phyloP scores from a whole-genome alignment of 2,329 filamentous ascomycete genomes.

The Lasiodiplodia gonubiensis region DNA sequence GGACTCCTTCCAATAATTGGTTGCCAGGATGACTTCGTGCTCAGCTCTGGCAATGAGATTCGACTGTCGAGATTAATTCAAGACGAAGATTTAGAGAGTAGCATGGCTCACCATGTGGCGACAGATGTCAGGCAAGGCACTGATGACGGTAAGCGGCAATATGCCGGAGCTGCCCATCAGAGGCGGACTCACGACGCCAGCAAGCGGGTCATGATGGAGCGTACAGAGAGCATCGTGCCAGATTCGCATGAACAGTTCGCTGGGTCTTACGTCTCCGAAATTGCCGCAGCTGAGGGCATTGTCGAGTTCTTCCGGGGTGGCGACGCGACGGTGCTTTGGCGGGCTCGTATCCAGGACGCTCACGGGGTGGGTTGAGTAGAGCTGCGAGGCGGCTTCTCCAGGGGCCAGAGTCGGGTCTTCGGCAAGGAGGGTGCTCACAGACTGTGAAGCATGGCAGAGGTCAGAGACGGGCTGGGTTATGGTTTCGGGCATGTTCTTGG shows the following conservation, averaged over 20 bases:
- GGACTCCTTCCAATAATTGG: slow-evolving; percentile 77
- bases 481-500: slow-evolving; percentile 30
- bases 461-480: slow-evolving; percentile 50
- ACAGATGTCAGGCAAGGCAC: slow-evolving; percentile 71
- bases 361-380: slow-evolving; percentile 55
- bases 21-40: slow-evolving; percentile 74
- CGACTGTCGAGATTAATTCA: slow-evolving; percentile 45
- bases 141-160: slow-evolving; percentile 72
- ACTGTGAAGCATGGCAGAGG: slow-evolving; percentile 68
- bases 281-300: slow-evolving; percentile 67
- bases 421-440: slow-evolving; percentile 63
- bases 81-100: neutral
- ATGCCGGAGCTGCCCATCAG: slow-evolving; percentile 67
- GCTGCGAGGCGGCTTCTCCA: slow-evolving; percentile 59
- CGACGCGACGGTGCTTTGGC: slow-evolving; percentile 30
- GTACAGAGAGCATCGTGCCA: slow-evolving; percentile 69
- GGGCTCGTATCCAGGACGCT: slow-evolving; percentile 36
- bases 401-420: slow-evolving; percentile 58
- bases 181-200: slow-evolving; percentile 63
- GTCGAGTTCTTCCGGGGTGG: slow-evolving; percentile 53
- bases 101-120: slow-evolving; percentile 62
- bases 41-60: slow-evolving; percentile 77
- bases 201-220: slow-evolving; percentile 58
- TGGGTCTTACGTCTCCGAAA: slow-evolving; percentile 69
- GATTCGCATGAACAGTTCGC: slow-evolving; percentile 70